Base-by-base conservation (phyloP, 805 yeast genomes). In the Yamadazyma ubonensis region DNA sequence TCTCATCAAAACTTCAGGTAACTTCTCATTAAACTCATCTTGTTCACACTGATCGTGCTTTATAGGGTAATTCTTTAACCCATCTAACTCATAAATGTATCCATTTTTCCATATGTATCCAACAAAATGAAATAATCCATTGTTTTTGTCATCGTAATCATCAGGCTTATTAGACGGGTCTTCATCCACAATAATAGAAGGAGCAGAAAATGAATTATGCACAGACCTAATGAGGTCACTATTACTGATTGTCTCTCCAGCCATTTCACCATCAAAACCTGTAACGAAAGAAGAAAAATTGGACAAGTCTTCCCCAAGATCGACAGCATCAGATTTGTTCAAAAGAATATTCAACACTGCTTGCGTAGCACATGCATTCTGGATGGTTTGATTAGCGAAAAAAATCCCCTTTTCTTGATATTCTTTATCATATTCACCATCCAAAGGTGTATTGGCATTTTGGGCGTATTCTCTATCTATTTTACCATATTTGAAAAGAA, bases 361-460 rank as follows among this genome's bases (percentile, higher is more conserved):
- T 51, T 78, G 84, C 1, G 87, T 81, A n/a, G 83, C 87, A 57
- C 87, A 81, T 3, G 87, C 86, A 51, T 81, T 80, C 49, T 77
- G 79, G 39, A 80, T 77, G 19, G 75, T 75, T 53, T 81, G 87
- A 33, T 69, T 69, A 5, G 86, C 85, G 53, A 81, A 81, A 53
- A 77, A 80, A 1, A 81, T 65, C 7, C 58, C 64, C 12, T 61
- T 52, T 0, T 54, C 53, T 8, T 56, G 57, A 43, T 57, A 63
- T 5, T 58, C 52, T 2, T 25, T 36, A 41, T 71, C 76, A 45
- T 68, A 75, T 4, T 47, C 53, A 3, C 83, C 83, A 39, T 63
- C 67, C 10, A 67, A 41, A 2, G 79, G 79, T 27, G 43, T 47
- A 43, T 61, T 59, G 3, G 53, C 53, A 6, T 57, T 35, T 5